Percentiles rank a stretch among this genome's conserved stretches.
Evolutionary conservation across 2,329 filamentous ascomycete species (phyloP).

Genomic region (Ploettnerulaceae sp.): DNA sequence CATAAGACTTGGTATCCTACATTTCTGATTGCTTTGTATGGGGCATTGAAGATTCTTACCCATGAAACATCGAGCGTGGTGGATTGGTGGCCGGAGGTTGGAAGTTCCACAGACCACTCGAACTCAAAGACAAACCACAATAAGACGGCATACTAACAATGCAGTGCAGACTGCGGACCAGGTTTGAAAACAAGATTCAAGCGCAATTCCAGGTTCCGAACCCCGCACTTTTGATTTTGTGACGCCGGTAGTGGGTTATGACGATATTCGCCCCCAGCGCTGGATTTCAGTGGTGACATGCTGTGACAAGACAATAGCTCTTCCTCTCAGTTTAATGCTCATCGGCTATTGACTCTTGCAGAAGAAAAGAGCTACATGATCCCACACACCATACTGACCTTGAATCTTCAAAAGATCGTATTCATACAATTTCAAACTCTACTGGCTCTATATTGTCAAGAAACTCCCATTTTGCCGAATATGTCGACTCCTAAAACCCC

Average conservation of each 20-base stretch:
- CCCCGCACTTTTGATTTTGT: not conserved
- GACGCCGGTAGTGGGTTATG: not conserved
- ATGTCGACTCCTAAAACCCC: constrained; percentile 24
- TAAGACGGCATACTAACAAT: not conserved
- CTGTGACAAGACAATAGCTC: constrained; percentile 1
- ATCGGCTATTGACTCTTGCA: not conserved
- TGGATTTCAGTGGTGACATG: too few relatives aligned
- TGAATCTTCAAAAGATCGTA: constrained; percentile 2
- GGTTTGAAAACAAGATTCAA: constrained; percentile 1
- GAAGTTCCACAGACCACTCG: too few relatives aligned
- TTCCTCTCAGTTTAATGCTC: not conserved
- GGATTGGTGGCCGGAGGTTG: too few relatives aligned
- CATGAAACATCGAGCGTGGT: too few relatives aligned
- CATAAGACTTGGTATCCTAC: too few relatives aligned
- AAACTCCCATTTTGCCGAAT: not conserved
- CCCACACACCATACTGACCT: not conserved
- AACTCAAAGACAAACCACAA: not conserved
- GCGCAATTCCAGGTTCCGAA: not conserved
- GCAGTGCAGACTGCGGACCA: not conserved
- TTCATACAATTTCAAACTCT: constrained; percentile 9
- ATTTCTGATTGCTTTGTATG: too few relatives aligned
- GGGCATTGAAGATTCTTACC: too few relatives aligned
- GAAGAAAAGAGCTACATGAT: not conserved
- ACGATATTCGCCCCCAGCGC: not conserved
- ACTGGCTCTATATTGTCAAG: constrained; percentile 13